Base-by-base conservation (phyloP, 2,329 filamentous ascomycete genomes). In the Calonectria pteridis region DNA sequence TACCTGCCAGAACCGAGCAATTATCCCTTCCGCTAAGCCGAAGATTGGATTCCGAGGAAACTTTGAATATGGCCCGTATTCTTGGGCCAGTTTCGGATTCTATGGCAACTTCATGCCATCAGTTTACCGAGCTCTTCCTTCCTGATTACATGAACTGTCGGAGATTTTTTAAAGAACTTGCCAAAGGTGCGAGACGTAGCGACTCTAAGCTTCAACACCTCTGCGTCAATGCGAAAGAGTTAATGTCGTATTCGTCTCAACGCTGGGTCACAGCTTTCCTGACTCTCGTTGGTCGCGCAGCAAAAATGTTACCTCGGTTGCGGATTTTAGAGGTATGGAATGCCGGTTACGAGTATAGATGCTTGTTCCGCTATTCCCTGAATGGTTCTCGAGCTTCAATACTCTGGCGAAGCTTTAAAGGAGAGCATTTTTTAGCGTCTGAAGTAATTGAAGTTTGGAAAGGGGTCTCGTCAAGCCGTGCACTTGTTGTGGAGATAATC, bases 301-400 rank as follows among this genome's bases (percentile, higher is more conserved):
- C 67, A 53, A 63, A 20, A 26, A 64, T 1, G 1, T 40, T 77
- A 7, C 72, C 75, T 28, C 58, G 18, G 18, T 14, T 74, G 16
- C 49, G 43, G 37, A 71, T 51, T 29, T 26, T 77, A 23, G 75
- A 77, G 53, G 6, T 77, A n/a, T 77, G 59, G 69, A 43, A 67
- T 63, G 50, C 18, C 9, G 49, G 33, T 2, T 2, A 3, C 3
- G 20, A 29, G 3, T 67, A 59, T 71, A 67, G 26, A 31, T 69
- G 14, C 53, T 16, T 77, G 10, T 77, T 77, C 26, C 51, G 74
- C 29, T 77, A 70, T 62, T 62, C 53, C 5, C 46, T 69, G 26
- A 58, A 69, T 51, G 51, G 35, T 11, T 58, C 1, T 28, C 51
- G 20, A 35, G 63, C 68, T 29, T 43, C 50, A 0, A 69, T 77